phyloP scores from a whole-genome alignment of 495 filamentous ascomycete species.

The Penicillium pulvis region DNA sequence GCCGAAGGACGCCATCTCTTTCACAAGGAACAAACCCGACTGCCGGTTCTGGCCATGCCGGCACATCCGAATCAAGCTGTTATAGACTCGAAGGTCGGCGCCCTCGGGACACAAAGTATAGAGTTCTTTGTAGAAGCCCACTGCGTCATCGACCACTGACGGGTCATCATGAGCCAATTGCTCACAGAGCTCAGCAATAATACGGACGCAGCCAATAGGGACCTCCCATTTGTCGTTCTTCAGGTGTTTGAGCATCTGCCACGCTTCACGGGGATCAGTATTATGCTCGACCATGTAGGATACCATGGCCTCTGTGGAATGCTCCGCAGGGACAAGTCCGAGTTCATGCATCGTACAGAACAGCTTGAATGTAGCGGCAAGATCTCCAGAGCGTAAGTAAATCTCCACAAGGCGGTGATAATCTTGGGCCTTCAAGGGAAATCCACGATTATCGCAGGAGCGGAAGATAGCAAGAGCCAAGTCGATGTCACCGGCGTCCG shows the following conservation, averaged over 20 bases:
- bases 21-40: conserved; percentile 66
- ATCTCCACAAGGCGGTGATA: conserved; percentile 76
- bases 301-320: conserved; percentile 61
- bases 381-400: conserved; percentile 58
- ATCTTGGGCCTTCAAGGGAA: conserved; percentile 60
- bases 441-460: conserved; percentile 47
- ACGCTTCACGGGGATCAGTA: conserved; percentile 42
- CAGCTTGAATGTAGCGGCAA: conserved; percentile 58
- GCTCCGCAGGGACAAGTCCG: conserved; percentile 51
- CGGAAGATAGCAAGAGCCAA: conserved; percentile 50
- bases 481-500: conserved; percentile 61
- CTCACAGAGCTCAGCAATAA: conserved; percentile 37
- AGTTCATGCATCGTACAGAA: conserved; percentile 69
- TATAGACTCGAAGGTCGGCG: conserved; percentile 65
- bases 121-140: conserved; percentile 72
- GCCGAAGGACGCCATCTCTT: conserved; percentile 70
- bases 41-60: conserved; percentile 48
- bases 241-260: conserved; percentile 57
- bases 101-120: conserved; percentile 59
- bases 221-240: conserved; percentile 31
- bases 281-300: conserved; percentile 38
- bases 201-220: conserved; percentile 34
- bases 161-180: conserved; percentile 29
- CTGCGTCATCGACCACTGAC: conserved; percentile 47
- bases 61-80: conserved; percentile 66